Evolutionary conservation across 139 green algal species (phyloP), one percentile per base, ranked within the genome.

Genomic region (Micromonas commoda): DNA sequence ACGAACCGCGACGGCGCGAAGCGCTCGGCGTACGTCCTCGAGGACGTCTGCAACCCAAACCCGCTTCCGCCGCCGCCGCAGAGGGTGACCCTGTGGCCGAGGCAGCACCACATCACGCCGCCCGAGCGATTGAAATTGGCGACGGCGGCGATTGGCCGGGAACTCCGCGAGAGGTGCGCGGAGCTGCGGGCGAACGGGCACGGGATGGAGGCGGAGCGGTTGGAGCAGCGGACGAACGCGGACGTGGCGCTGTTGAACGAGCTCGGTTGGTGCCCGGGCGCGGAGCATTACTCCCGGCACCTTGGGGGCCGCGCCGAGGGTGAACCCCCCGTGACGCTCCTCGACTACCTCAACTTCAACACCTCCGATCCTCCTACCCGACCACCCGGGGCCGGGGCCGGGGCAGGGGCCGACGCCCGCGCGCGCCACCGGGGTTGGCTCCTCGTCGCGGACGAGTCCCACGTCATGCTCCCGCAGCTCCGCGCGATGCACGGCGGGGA

Each of bases 271-370:
- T 83, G 80, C 45, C 65, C 67, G 35, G 80, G 80, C 2, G 72
- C 80, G 52, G 80, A 85, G 61, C 80, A 85, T 45, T 85, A 85
- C 75, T 75, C 39, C 26, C 37, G 75, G 32, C 75, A 80, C 34
- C 35, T 85, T 3, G 34, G 45, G 0, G 66, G 74, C 1, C 33
- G 68, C 3, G 51, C 29, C 6, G 28, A 71, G 0, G 80, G 73
- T 38, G 39, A 60, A 57, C 75, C 68, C 0, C 80, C 80, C 0
- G 45, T 65, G 39, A 76, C 52, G 69, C 80, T 85, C 9, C 29
- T 82, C 0, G 80, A 85, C 31, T 85, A 81, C 31, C 77, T 85
- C 28, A 57, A 57, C 45, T 57, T 57, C 16, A 23, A 9, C 9
- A 35, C 66, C 3, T 16, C 33, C 24, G 72, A n/a, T n/a, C n/a